Conservation (phyloP, 208 protist genomes). For the Acanthamoeba sp. region DNA sequence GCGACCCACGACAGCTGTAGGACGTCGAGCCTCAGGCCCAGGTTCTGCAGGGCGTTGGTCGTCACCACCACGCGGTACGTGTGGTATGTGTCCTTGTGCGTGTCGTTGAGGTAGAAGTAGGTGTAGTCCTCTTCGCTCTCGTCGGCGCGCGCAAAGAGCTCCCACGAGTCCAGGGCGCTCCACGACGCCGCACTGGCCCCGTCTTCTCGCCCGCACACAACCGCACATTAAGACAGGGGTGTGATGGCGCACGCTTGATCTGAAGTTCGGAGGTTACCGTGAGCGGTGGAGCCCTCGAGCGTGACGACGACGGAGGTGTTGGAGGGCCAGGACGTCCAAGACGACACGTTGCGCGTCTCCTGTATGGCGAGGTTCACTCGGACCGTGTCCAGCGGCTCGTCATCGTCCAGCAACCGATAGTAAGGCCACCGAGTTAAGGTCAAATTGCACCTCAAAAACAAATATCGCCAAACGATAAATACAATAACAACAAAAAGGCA, state of each 20-base stretch:
- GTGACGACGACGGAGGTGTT: background rate
- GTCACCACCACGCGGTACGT: background rate
- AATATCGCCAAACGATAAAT: background rate
- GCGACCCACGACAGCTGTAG: background rate
- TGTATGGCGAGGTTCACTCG: slow-evolving; percentile 20
- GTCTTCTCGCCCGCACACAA: background rate
- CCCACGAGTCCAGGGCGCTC: background rate
- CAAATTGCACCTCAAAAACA: background rate
- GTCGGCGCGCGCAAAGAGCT: background rate
- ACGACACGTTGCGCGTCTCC: slow-evolving; percentile 11
- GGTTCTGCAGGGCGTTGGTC: background rate
- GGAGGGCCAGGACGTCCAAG: background rate
- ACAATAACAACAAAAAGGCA: background rate
- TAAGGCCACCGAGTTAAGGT: background rate
- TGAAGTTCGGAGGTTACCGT: background rate
- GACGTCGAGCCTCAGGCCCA: background rate
- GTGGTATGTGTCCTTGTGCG: background rate
- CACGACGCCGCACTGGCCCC: background rate
- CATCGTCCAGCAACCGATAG: background rate
- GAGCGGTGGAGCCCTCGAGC: background rate
- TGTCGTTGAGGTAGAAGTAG: slow-evolving; percentile 42
- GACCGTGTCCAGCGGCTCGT: slow-evolving; percentile 25
- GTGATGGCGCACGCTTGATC: background rate
- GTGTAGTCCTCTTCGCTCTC: background rate
- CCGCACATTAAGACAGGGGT: too few species aligned